Evolutionary conservation across 768 basidiomycete species (phyloP).

Genomic region (Calvatia gigantea): DNA sequence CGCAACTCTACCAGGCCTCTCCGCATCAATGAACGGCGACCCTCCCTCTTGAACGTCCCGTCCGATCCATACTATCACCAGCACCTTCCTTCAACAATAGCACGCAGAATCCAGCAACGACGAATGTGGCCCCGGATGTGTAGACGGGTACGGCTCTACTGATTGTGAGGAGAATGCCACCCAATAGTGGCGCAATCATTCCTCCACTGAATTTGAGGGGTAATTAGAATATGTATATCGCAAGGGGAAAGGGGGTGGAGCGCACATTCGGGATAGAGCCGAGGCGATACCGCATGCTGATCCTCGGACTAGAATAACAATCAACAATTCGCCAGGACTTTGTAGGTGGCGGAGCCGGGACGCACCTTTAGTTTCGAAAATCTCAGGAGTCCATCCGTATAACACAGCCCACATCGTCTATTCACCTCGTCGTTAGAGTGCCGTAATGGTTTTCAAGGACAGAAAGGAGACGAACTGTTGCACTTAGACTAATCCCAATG

Average conservation of each 20-base stretch:
- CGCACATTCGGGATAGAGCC: conserved; percentile 79
- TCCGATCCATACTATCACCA: conserved; percentile 30
- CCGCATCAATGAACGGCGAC: conserved; percentile 24
- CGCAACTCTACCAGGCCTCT: too few species aligned
- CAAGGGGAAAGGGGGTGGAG: conserved; percentile 11
- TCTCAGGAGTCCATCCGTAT: conserved; percentile 88
- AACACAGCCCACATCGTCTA: conserved; percentile 87
- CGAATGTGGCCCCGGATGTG: conserved; percentile 63
- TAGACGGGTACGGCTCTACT: conserved; percentile 74
- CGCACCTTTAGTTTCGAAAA: conserved; percentile 74
- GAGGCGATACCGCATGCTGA: conserved; percentile 88
- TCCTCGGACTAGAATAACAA: conserved; percentile 56
- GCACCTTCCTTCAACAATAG: conserved; percentile 52
- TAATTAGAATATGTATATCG: conserved; percentile 3
- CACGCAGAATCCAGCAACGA: conserved; percentile 59
- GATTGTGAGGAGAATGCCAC: conserved; percentile 67
- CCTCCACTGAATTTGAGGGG: conserved; percentile 56
- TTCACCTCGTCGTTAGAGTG: not conserved
- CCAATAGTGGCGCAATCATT: conserved; percentile 82
- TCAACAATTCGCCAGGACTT: not conserved
- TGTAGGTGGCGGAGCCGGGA: not conserved
- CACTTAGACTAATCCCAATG: conserved; percentile 73
- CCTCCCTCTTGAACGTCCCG: conserved; percentile 16
- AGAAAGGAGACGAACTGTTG: conserved; percentile 37
- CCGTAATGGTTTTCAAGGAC: not conserved